Evolutionary conservation across 352 stramenopile species (phyloP).

Genomic region (Pythium oligandrum): DNA sequence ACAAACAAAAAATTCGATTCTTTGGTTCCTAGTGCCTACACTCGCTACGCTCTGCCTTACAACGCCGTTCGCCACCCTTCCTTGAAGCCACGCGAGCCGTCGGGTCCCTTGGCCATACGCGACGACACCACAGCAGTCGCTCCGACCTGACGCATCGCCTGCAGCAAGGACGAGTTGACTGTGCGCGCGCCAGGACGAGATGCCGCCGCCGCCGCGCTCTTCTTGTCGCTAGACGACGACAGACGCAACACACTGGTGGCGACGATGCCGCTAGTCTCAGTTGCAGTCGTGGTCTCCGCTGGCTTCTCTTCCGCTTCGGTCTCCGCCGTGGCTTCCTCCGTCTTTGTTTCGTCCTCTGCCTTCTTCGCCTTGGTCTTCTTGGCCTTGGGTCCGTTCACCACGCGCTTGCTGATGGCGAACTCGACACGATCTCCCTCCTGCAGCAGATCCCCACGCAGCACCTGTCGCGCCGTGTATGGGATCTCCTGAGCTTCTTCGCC

Average conservation of each 20-base stretch:
- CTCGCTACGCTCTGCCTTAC: neutral
- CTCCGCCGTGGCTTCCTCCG: neutral
- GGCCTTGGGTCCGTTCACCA: neutral
- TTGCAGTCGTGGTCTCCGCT: neutral
- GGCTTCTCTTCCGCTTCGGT: constrained; percentile 12
- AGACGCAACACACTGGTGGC: constrained; percentile 53
- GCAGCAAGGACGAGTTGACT: constrained; percentile 63
- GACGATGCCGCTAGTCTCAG: constrained; percentile 6
- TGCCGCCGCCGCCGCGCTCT: constrained; percentile 10
- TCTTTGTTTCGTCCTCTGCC: constrained; percentile 11
- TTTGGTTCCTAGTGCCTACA: too few relatives aligned
- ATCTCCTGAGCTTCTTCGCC: constrained; percentile 29
- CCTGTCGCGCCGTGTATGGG: constrained; percentile 38
- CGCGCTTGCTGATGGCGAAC: constrained; percentile 37
- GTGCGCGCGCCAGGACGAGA: constrained; percentile 34
- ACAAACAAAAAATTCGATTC: too few relatives aligned
- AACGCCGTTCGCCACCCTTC: constrained; percentile 35
- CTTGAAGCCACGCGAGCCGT: constrained; percentile 66
- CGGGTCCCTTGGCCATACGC: constrained; percentile 68
- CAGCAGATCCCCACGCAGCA: constrained; percentile 59
- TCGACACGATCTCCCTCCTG: constrained; percentile 67
- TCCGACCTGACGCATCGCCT: constrained; percentile 61
- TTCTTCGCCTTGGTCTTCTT: constrained; percentile 11
- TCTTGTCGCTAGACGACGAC: constrained; percentile 8
- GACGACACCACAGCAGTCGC: constrained; percentile 53